Percentiles rank a stretch among this genome's conserved stretches.
Evolutionary conservation across 1,139 yeast species (phyloP).

Genomic region (Kodamaea suecica): DNA sequence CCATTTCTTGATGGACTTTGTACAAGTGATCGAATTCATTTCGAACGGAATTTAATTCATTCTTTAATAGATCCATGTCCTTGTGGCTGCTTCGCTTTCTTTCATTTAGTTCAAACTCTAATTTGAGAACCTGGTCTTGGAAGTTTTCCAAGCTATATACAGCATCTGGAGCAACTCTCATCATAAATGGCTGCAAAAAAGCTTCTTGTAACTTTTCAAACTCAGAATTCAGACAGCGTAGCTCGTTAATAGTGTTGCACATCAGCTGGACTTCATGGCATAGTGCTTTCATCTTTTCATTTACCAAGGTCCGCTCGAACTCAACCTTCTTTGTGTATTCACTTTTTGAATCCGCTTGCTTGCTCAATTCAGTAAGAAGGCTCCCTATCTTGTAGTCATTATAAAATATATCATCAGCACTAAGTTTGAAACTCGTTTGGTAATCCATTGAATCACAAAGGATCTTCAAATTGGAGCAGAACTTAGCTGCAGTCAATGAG

Average conservation of each 20-base stretch:
- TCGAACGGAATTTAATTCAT: background rate
- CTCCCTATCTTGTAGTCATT: background rate
- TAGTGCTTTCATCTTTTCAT: background rate
- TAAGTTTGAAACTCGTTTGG: background rate
- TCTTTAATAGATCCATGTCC: background rate
- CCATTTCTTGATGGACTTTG: background rate
- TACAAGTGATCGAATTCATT: background rate
- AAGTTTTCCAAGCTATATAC: background rate
- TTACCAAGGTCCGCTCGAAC: background rate
- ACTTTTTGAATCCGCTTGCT: background rate
- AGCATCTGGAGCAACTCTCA: background rate
- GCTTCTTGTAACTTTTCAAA: background rate
- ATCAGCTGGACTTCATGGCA: too few species aligned
- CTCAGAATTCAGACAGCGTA: background rate
- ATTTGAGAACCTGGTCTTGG: background rate
- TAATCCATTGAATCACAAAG: background rate
- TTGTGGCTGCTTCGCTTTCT: background rate
- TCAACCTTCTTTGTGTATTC: background rate
- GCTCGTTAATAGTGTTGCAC: background rate
- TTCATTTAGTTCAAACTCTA: too few species aligned
- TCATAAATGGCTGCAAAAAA: constrained; percentile 9
- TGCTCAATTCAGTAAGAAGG: background rate
- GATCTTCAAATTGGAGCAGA: too few species aligned
- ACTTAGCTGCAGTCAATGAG: too few species aligned
- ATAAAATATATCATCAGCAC: background rate